Evolutionary conservation across 1,139 yeast genomes (phyloP).

Genomic region (Yamadazyma taylorii): DNA sequence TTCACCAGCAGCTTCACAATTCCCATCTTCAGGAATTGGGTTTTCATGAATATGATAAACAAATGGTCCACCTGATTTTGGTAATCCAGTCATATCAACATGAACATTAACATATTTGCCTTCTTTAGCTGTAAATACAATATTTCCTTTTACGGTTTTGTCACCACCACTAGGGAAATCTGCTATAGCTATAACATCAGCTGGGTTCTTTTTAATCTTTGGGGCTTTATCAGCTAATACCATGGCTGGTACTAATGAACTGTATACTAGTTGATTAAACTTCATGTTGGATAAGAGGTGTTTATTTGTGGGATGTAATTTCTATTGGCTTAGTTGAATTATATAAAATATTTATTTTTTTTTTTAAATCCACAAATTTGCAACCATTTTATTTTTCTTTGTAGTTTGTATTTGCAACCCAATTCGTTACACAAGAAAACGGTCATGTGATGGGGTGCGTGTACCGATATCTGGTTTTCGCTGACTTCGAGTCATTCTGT

Average conservation of each 20-base stretch:
- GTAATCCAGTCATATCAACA: constrained; percentile 59
- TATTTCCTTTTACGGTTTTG: constrained; percentile 44
- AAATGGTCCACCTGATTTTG: constrained; percentile 57
- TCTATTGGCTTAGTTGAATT: no score
- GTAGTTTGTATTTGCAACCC: no score
- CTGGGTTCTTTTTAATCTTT: constrained; percentile 41
- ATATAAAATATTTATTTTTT: no score
- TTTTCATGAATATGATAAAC: constrained; percentile 56
- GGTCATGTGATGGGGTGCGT: not conserved
- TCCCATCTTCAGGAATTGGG: constrained; percentile 42
- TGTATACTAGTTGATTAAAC: constrained; percentile 1
- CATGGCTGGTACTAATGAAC: constrained; percentile 1
- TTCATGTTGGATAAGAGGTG: no score
- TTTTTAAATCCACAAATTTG: constrained; percentile 7
- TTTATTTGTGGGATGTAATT: no score
- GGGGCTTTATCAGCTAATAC: constrained; percentile 39
- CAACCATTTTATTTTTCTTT: constrained; percentile 5
- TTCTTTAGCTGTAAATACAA: constrained; percentile 47
- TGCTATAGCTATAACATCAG: constrained; percentile 53
- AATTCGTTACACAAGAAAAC: not conserved
- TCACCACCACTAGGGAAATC: constrained; percentile 52
- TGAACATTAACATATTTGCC: constrained; percentile 56
- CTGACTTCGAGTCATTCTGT: no score
- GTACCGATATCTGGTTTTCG: no score
- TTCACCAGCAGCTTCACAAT: constrained; percentile 50